phyloP scores from a whole-genome alignment of 805 yeast genomes.

The Hanseniaspora thailandica region DNA sequence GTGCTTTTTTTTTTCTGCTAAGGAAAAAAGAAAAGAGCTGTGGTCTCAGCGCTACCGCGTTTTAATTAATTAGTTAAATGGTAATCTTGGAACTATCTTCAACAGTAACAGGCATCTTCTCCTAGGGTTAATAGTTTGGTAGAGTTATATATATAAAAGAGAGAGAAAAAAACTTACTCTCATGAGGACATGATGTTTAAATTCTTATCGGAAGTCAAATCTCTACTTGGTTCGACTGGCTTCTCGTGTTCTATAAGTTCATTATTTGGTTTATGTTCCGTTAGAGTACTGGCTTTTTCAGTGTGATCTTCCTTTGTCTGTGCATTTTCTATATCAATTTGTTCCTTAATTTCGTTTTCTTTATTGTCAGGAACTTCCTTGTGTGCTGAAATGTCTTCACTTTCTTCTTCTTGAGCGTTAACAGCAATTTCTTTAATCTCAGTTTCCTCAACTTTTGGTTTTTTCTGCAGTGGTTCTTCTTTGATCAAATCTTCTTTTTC shows the following conservation, averaged over 20 bases:
- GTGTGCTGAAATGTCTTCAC: background rate
- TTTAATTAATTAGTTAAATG: background rate
- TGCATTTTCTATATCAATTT: constrained; percentile 12
- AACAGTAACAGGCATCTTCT: no score
- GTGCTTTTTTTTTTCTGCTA: background rate
- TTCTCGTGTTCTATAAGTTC: no score
- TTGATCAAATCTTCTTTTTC: constrained; percentile 12
- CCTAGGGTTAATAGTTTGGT: no score
- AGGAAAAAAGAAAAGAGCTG: background rate
- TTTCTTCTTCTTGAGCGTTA: constrained; percentile 21
- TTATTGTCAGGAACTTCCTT: constrained; percentile 16
- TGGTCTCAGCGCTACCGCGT: background rate
- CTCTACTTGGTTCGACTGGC: no score
- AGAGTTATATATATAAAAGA: no score
- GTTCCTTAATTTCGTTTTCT: constrained; percentile 13
- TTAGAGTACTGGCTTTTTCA: no score
- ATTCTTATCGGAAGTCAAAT: no score
- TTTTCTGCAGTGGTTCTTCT: constrained; percentile 16
- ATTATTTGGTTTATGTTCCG: no score
- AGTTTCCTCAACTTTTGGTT: constrained; percentile 22
- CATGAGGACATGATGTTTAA: no score
- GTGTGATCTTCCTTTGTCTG: constrained; percentile 1
- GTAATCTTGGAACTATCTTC: no score
- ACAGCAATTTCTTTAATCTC: constrained; percentile 18
- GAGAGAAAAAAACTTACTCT: no score